phyloP scores from a whole-genome alignment of 2,329 filamentous ascomycete species.

The Eutypella sp. region DNA sequence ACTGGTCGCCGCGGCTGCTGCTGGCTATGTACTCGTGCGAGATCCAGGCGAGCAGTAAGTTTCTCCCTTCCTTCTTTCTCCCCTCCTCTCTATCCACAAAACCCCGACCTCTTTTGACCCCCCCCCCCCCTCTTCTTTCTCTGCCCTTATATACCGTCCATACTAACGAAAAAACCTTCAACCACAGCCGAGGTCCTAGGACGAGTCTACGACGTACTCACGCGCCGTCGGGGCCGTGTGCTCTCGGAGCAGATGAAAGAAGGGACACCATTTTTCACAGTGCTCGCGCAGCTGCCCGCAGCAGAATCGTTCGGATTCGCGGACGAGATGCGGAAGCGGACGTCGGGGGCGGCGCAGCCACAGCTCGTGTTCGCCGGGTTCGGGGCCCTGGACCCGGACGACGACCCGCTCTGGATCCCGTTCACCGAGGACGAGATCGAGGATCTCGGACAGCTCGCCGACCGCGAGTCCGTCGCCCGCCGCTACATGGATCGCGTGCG shows the following conservation, averaged over 20 bases:
- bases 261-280: conserved; percentile 94
- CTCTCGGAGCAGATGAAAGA: conserved; percentile 89
- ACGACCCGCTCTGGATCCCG: conserved; percentile 97
- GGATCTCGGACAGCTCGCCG: conserved; percentile 88
- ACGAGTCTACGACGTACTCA: conserved; percentile 96
- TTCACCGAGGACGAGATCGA: conserved; percentile 95
- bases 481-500: conserved; percentile 90
- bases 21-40: conserved; percentile 98
- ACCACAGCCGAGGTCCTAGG: conserved; percentile 78
- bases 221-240: conserved; percentile 82
- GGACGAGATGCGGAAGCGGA: conserved; percentile 94
- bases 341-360: conserved; percentile 82
- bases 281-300: conserved; percentile 80
- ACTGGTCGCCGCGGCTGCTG: conserved; percentile 93
- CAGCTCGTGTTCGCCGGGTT: conserved; percentile 93
- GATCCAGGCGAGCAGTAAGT: conserved; percentile 84
- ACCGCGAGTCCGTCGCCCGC: conserved; percentile 94
- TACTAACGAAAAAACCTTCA: neutral
- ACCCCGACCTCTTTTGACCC: conserved; percentile 1
- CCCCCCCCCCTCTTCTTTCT: neutral
- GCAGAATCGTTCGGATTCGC: conserved; percentile 94
- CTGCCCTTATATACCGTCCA: conserved; percentile 14
- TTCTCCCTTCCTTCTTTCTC: neutral
- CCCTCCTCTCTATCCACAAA: neutral
- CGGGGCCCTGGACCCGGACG: conserved; percentile 85